Evolutionary conservation across 345 rosid genomes (phyloP).

Genomic region (Iberis pinnata): DNA sequence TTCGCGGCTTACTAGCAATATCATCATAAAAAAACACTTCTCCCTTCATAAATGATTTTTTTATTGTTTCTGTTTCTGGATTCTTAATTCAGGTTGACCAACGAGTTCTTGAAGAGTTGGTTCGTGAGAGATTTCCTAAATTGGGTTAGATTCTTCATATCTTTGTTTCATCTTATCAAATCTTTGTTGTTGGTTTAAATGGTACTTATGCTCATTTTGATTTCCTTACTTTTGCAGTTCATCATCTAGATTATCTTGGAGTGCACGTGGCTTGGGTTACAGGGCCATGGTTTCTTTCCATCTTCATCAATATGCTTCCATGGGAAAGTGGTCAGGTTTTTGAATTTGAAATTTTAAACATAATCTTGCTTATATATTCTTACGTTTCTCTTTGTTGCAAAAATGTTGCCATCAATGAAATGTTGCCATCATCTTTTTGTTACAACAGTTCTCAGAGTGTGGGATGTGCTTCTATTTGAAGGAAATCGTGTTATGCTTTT

Average conservation of each 20-base stretch:
- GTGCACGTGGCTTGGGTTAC: slow-evolving; percentile 96
- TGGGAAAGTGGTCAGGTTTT: slow-evolving; percentile 99
- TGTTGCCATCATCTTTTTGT: background rate
- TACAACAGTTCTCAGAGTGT: slow-evolving; percentile 81
- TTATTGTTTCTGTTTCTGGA: slow-evolving; percentile 23
- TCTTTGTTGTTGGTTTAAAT: background rate
- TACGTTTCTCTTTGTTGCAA: slow-evolving; percentile 4
- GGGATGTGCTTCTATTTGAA: slow-evolving; percentile 98
- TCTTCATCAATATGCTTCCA: slow-evolving; percentile 98
- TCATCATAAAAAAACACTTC: background rate
- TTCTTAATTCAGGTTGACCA: slow-evolving; percentile 72
- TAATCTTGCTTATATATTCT: background rate
- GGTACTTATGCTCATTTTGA: slow-evolving; percentile 17
- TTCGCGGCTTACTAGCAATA: slow-evolving; percentile 5
- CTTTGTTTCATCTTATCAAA: background rate
- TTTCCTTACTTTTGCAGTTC: slow-evolving; percentile 49
- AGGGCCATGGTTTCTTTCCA: slow-evolving; percentile 98
- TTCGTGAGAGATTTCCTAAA: slow-evolving; percentile 92
- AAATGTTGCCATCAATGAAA: background rate
- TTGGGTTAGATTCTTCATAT: slow-evolving; percentile 47
- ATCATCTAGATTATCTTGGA: slow-evolving; percentile 94
- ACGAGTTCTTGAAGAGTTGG: slow-evolving; percentile 86
- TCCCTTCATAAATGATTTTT: background rate
- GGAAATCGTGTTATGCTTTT: slow-evolving; percentile 96
- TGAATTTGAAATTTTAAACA: slow-evolving; percentile 16